Percentiles rank a stretch among this genome's conserved stretches.
phyloP scores from a whole-genome alignment of 2,329 filamentous ascomycete species.

The Trichoderma lentiforme region DNA sequence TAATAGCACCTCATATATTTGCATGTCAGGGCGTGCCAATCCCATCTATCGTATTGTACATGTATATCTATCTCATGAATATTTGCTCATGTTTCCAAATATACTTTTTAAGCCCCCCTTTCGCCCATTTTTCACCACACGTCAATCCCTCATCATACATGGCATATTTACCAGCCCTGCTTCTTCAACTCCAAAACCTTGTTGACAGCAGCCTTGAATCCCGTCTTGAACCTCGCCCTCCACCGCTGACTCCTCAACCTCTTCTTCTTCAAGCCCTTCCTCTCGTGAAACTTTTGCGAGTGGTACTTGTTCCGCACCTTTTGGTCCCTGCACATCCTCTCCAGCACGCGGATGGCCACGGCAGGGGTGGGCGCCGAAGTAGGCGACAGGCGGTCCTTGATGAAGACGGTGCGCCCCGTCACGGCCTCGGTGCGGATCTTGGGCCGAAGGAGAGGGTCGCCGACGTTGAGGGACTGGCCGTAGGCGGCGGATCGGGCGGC shows the following conservation, averaged over 20 bases:
- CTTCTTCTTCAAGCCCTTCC: conserved; percentile 74
- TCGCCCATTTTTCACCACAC: not conserved
- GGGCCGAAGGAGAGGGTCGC: conserved; percentile 29
- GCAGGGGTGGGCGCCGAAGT: conserved; percentile 39
- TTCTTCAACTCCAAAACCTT: conserved; percentile 67
- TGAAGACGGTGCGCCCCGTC: conserved; percentile 38
- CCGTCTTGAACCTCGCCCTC: conserved; percentile 64
- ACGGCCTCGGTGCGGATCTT: conserved; percentile 34
- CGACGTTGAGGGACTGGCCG: conserved; percentile 21
- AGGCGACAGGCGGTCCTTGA: conserved; percentile 29
- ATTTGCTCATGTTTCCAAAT: not conserved
- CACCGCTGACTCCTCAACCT: conserved; percentile 66
- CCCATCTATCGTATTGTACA: conserved; percentile 15
- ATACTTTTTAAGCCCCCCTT: not conserved
- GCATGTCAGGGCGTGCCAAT: not conserved
- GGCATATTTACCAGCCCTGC: conserved; percentile 67
- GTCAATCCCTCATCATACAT: not conserved
- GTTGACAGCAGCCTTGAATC: conserved; percentile 61
- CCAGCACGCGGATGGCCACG: conserved; percentile 43
- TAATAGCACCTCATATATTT: not conserved
- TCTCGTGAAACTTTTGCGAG: conserved; percentile 69
- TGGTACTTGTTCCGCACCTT: conserved; percentile 53
- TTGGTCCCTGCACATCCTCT: conserved; percentile 47
- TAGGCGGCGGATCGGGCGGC: conserved; percentile 30
- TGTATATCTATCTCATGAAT: not conserved